Percentiles rank a stretch among this genome's conserved stretches.
Conservation (phyloP, 2,329 filamentous ascomycete genomes). For the Calonectria multiphialidica region DNA sequence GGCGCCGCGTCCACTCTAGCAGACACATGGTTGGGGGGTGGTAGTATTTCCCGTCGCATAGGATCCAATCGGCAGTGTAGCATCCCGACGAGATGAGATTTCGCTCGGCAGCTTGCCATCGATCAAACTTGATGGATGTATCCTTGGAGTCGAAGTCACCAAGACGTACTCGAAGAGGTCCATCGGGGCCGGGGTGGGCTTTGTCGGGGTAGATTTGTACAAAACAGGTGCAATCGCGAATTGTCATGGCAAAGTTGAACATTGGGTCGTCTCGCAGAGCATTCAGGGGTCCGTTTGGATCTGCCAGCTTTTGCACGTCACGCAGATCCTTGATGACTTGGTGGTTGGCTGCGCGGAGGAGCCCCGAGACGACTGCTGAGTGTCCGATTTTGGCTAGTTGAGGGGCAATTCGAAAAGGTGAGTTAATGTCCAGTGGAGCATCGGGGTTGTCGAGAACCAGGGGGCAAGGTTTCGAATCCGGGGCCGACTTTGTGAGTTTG, state of each 20-base stretch:
- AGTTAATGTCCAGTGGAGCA: slow-evolving; percentile 57
- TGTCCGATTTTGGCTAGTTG: slow-evolving; percentile 45
- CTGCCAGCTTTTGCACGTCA: slow-evolving; percentile 55
- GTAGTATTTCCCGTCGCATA: slow-evolving; percentile 49
- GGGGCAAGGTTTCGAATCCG: slow-evolving; percentile 69
- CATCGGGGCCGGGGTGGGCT: slow-evolving; percentile 29
- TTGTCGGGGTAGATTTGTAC: slow-evolving; percentile 64
- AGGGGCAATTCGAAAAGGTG: slow-evolving; percentile 55
- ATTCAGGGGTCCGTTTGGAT: slow-evolving; percentile 57
- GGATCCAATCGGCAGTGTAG: slow-evolving; percentile 66
- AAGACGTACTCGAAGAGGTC: slow-evolving; percentile 68
- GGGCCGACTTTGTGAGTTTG: slow-evolving; percentile 48
- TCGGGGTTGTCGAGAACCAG: slow-evolving; percentile 70
- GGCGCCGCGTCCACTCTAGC: slow-evolving; percentile 45
- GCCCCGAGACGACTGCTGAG: slow-evolving; percentile 39
- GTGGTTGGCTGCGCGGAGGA: slow-evolving; percentile 48
- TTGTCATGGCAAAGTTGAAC: slow-evolving; percentile 80
- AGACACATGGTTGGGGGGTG: slow-evolving; percentile 51
- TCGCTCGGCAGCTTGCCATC: slow-evolving; percentile 76
- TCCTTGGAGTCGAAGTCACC: slow-evolving; percentile 86
- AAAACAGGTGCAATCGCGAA: slow-evolving; percentile 84
- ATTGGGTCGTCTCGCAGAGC: slow-evolving; percentile 56
- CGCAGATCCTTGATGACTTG: slow-evolving; percentile 51
- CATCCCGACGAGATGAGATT: slow-evolving; percentile 75
- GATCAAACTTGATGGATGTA: slow-evolving; percentile 71